Conservation (phyloP, 2,329 filamentous ascomycete genomes). For the Byssoonygena ceratinophila region DNA sequence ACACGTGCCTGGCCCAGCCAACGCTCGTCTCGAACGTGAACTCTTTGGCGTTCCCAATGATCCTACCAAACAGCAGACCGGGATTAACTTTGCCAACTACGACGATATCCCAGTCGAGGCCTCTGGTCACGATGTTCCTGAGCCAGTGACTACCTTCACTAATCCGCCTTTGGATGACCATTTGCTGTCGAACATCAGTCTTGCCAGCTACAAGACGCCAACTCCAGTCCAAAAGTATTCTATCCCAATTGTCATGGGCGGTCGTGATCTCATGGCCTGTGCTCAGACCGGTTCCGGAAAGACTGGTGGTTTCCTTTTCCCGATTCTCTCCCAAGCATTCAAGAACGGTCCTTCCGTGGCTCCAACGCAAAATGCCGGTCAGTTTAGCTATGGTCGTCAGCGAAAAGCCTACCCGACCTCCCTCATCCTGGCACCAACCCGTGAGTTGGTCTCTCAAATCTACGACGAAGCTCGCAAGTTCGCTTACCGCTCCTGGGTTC, state of each 20-base stretch:
- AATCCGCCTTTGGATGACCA: conserved; percentile 95
- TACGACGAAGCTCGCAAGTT: conserved; percentile 98
- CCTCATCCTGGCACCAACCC: conserved; percentile 87
- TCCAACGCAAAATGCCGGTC: conserved; percentile 52
- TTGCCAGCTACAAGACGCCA: conserved; percentile 88
- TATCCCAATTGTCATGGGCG: conserved; percentile 95
- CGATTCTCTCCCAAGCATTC: conserved; percentile 96
- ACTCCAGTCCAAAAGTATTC: conserved; percentile 99
- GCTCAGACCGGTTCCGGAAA: conserved; percentile 99
- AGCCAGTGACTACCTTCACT: conserved; percentile 79
- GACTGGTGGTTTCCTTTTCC: conserved; percentile 98
- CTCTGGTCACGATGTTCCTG: conserved; percentile 84
- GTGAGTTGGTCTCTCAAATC: conserved; percentile 97
- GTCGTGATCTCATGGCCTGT: conserved; percentile 98
- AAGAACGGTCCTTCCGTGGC: conserved; percentile 67
- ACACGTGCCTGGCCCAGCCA: conserved; percentile 80
- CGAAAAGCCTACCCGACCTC: conserved; percentile 97
- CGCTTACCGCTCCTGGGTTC: conserved; percentile 96
- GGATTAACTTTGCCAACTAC: conserved; percentile 99
- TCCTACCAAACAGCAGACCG: conserved; percentile 87
- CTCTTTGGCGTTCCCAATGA: conserved; percentile 88
- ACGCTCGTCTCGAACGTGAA: conserved; percentile 84
- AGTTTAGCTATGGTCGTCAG: conserved; percentile 70
- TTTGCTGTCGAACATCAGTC: conserved; percentile 80
- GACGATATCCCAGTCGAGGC: conserved; percentile 98